Percentiles rank a stretch among this genome's conserved stretches.
These are phyloP conservation scores for Leishmania tarentolae DNA, from an alignment of 208 protist species.

Conservation along the genomic window DNA sequence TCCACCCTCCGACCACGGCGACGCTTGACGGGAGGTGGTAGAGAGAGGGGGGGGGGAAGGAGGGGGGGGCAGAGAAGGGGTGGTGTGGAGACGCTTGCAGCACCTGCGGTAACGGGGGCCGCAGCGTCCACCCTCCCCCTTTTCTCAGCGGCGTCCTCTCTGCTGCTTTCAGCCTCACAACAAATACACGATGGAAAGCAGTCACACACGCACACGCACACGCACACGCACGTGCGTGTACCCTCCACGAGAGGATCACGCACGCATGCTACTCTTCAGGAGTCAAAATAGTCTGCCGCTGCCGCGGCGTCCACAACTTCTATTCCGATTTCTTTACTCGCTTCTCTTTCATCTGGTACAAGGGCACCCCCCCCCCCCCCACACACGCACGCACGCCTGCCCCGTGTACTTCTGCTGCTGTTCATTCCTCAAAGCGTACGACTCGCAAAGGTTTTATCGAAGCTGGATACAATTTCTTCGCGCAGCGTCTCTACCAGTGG, in stretches of 20 bases:
- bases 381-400: background rate
- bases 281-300: background rate
- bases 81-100: background rate
- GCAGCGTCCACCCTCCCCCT: background rate
- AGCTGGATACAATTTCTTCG: background rate
- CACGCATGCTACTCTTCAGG: background rate
- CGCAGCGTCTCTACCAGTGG: background rate
- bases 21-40: background rate
- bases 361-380: background rate
- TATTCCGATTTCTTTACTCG: background rate
- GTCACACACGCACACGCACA: background rate
- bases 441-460: background rate
- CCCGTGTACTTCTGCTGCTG: background rate
- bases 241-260: background rate
- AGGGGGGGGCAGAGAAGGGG: background rate
- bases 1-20: background rate
- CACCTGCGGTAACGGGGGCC: background rate
- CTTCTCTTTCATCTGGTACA: background rate
- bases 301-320: background rate
- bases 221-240: background rate
- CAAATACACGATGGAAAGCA: too few species aligned
- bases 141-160: background rate
- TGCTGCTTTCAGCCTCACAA: background rate
- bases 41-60: background rate
- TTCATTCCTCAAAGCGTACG: background rate